phyloP scores from a whole-genome alignment of 2,329 filamentous ascomycete genomes.

The Microsporum canis region DNA sequence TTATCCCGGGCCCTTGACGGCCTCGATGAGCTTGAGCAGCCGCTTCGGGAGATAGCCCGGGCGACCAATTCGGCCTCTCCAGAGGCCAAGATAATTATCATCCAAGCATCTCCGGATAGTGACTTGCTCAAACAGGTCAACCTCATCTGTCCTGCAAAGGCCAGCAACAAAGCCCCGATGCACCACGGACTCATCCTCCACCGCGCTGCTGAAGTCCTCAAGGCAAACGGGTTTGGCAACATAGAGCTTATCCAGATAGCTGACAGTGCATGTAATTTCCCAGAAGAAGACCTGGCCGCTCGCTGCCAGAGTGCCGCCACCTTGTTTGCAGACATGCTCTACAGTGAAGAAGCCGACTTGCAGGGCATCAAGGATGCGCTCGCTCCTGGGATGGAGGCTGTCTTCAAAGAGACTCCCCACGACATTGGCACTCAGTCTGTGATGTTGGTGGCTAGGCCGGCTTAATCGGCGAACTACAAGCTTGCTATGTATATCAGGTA shows the following conservation, averaged over 20 bases:
- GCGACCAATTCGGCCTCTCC: conserved; percentile 1
- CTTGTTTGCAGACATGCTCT: conserved; percentile 1
- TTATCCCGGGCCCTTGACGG: conserved; percentile 3
- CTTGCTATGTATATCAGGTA: background rate
- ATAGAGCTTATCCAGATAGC: background rate
- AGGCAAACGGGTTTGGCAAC: background rate
- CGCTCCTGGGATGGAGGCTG: background rate
- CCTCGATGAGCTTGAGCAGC: background rate
- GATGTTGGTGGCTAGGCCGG: background rate
- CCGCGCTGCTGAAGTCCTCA: background rate
- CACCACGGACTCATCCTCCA: conserved; percentile 7
- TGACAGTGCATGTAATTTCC: background rate
- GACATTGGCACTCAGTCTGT: background rate
- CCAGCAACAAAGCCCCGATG: background rate
- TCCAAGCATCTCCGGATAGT: conserved; percentile 9
- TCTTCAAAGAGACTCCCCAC: background rate
- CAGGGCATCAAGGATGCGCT: conserved; percentile 4
- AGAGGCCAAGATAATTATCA: conserved; percentile 2
- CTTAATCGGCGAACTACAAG: background rate
- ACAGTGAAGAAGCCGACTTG: background rate
- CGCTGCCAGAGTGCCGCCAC: background rate
- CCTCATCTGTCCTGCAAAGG: background rate
- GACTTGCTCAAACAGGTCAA: conserved; percentile 4
- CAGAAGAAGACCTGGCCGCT: background rate
- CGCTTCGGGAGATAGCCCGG: conserved; percentile 4